Conservation (phyloP, 805 yeast genomes). For the Suhomyces tanzawaensis region DNA sequence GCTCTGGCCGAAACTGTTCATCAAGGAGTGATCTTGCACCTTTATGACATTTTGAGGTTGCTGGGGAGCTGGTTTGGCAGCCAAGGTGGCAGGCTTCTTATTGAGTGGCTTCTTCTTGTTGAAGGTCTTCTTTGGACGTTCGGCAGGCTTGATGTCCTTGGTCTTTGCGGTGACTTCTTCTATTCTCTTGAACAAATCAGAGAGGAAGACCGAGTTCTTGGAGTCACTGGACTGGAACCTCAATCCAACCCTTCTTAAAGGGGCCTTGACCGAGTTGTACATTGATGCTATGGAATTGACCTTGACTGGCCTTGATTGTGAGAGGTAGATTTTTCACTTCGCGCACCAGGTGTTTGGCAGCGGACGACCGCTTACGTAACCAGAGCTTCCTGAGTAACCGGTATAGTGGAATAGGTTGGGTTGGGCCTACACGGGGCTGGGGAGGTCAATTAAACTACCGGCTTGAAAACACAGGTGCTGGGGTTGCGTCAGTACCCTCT, state of each 20-base stretch:
- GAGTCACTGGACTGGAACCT: conserved; percentile 9
- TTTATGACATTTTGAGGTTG: conserved; percentile 4
- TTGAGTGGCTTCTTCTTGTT: conserved; percentile 1
- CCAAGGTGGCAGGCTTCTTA: neutral
- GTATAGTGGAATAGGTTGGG: too few relatives aligned
- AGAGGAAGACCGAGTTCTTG: conserved; percentile 21
- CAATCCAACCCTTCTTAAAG: conserved; percentile 6
- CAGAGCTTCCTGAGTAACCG: neutral
- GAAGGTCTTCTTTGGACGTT: conserved; percentile 1
- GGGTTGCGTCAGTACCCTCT: too few relatives aligned
- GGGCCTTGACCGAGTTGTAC: conserved; percentile 2
- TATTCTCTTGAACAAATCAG: conserved; percentile 37
- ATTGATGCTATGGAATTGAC: too few relatives aligned
- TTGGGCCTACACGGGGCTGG: too few relatives aligned
- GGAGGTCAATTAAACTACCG: neutral
- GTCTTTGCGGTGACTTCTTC: conserved; percentile 27
- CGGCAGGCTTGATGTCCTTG: conserved; percentile 8
- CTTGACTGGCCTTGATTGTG: neutral
- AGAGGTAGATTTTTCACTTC: conserved; percentile 4
- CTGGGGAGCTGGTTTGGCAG: neutral
- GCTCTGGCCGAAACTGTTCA: conserved; percentile 8
- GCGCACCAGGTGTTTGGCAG: conserved; percentile 3
- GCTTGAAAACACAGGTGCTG: too few relatives aligned
- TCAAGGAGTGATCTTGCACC: conserved; percentile 13
- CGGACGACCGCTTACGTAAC: neutral